Evolutionary conservation across 2,329 filamentous ascomycete genomes (phyloP).

Genomic region (Xylariaceae sp.): DNA sequence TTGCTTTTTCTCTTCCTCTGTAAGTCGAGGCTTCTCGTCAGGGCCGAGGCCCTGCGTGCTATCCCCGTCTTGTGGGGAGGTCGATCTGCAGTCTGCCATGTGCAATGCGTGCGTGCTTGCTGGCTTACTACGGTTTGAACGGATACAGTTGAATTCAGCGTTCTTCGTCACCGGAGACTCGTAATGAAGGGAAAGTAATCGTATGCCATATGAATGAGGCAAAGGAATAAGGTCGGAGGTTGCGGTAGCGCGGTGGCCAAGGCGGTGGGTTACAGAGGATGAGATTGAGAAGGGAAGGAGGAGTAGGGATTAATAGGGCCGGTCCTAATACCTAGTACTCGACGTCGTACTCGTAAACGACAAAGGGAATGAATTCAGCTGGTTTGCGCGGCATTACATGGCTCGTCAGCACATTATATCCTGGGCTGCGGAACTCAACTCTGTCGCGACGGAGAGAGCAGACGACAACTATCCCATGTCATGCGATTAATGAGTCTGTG

Average conservation of each 20-base stretch:
- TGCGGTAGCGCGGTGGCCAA: neutral
- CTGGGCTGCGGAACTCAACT: neutral
- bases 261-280: neutral
- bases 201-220: constrained; percentile 4
- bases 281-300: neutral
- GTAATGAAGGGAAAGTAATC: neutral
- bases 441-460: neutral
- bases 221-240: neutral
- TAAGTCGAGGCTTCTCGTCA: constrained; percentile 48
- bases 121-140: too few relatives aligned
- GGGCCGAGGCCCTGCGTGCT: constrained; percentile 22
- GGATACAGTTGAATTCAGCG: neutral
- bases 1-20: constrained; percentile 51
- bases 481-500: neutral
- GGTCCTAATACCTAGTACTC: too few relatives aligned
- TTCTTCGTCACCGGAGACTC: neutral
- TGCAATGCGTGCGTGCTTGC: neutral
- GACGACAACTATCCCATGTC: neutral
- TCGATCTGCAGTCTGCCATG: constrained; percentile 13
- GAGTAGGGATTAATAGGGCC: neutral
- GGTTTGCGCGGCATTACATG: constrained; percentile 9
- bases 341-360: neutral
- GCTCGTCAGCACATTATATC: neutral
- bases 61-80: constrained; percentile 27
- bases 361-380: neutral